A percentile compares a stretch with the other conserved stretches of the same genome.
phyloP scores from a whole-genome alignment of 768 basidiomycete genomes.

The Lentinus brumalis region DNA sequence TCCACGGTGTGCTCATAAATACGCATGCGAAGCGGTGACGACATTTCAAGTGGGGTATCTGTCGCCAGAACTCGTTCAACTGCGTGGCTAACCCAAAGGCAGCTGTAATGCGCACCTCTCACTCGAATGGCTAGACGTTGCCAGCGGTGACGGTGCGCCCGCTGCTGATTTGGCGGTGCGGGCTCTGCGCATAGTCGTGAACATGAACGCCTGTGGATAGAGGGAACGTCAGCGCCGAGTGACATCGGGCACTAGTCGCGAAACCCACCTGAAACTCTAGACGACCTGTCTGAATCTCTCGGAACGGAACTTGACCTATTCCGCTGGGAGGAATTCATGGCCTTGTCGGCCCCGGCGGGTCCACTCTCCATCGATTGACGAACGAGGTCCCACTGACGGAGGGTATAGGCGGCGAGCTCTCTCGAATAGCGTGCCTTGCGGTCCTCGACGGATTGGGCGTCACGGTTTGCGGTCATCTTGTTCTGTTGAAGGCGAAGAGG shows the following conservation, averaged over 20 bases:
- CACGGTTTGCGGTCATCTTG: constrained; percentile 17
- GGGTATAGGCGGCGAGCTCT: constrained; percentile 42
- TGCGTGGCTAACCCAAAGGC: no score
- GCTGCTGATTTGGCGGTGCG: constrained; percentile 22
- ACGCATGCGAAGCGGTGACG: no score
- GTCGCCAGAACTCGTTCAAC: no score
- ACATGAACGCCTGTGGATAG: constrained; percentile 27
- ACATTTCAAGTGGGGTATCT: neutral
- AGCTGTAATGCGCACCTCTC: neutral
- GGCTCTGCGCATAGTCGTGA: constrained; percentile 29
- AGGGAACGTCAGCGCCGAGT: constrained; percentile 4
- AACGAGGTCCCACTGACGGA: constrained; percentile 38
- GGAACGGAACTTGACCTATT: constrained; percentile 5
- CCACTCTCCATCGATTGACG: constrained; percentile 27
- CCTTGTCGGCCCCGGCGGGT: constrained; percentile 2
- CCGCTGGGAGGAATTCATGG: constrained; percentile 2
- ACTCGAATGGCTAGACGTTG: constrained; percentile 1
- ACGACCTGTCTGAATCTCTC: constrained; percentile 7
- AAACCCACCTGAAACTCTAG: constrained; percentile 21
- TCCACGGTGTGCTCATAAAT: neutral
- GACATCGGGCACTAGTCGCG: constrained; percentile 1
- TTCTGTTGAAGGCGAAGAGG: neutral
- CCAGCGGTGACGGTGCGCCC: constrained; percentile 16
- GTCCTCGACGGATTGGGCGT: constrained; percentile 27
- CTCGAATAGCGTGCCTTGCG: constrained; percentile 38